Conservation (phyloP, 2,329 filamentous ascomycete species). For the Thelonectria discophora region DNA sequence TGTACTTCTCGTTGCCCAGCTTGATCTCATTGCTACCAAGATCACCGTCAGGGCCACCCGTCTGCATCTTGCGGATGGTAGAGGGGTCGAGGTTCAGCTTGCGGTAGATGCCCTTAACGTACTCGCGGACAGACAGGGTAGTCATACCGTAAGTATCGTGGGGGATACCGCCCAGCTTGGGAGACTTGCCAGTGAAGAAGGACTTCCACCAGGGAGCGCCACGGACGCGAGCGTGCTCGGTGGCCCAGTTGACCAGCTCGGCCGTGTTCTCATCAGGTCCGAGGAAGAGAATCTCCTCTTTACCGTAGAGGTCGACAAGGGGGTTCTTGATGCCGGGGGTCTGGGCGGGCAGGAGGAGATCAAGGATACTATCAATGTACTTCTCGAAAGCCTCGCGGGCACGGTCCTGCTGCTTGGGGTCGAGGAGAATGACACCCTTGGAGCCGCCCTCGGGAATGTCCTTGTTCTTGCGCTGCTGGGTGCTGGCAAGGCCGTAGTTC, state of each 20-base stretch:
- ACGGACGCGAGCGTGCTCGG: conserved; percentile 85
- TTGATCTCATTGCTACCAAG: conserved; percentile 98
- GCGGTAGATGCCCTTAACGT: conserved; percentile 95
- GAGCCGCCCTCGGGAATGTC: conserved; percentile 98
- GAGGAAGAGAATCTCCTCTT: conserved; percentile 98
- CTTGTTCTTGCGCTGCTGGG: conserved; percentile 99
- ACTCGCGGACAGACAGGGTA: conserved; percentile 93
- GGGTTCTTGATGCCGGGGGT: conserved; percentile 99
- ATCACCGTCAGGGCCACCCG: conserved; percentile 95
- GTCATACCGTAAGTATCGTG: conserved; percentile 99
- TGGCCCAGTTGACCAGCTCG: conserved; percentile 98
- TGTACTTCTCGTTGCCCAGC: conserved; percentile 95
- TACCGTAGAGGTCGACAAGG: conserved; percentile 93
- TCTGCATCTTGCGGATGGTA: conserved; percentile 92
- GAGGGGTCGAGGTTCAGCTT: conserved; percentile 90
- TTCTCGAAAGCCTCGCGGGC: conserved; percentile 95
- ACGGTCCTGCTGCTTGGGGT: conserved; percentile 94
- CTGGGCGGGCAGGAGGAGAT: conserved; percentile 86
- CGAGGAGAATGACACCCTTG: conserved; percentile 95
- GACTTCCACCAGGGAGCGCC: conserved; percentile 99
- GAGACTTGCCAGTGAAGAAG: conserved; percentile 99
- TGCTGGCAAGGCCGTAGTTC: conserved; percentile 98
- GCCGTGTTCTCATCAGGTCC: conserved; percentile 99
- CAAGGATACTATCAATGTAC: conserved; percentile 98
- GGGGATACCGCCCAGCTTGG: conserved; percentile 93